Evolutionary conservation across 345 rosid species (phyloP).

Genomic region (Anacardium occidentale): DNA sequence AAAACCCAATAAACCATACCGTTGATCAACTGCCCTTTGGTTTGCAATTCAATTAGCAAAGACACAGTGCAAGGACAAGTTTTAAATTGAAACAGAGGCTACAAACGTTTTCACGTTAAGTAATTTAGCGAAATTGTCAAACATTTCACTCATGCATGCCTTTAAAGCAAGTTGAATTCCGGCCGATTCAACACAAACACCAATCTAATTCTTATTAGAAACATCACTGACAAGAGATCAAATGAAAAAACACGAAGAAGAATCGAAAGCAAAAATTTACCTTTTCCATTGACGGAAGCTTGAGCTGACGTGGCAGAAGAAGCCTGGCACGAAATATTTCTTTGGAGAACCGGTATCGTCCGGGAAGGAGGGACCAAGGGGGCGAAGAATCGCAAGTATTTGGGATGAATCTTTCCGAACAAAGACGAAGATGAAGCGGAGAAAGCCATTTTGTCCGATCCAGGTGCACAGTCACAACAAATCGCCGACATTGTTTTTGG

Average conservation of each 20-base stretch:
- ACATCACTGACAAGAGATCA: neutral
- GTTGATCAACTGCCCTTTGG: neutral
- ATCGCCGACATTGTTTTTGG: conserved; percentile 62
- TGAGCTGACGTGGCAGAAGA: conserved; percentile 56
- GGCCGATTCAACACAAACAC: neutral
- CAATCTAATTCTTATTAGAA: neutral
- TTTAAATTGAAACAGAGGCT: too few species aligned
- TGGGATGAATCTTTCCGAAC: conserved; percentile 20
- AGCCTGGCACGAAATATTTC: conserved; percentile 56
- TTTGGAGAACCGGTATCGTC: conserved; percentile 26
- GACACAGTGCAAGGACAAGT: too few species aligned
- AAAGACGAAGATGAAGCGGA: conserved; percentile 44
- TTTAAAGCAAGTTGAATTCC: neutral
- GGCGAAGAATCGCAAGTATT: conserved; percentile 23
- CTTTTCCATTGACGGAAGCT: conserved; percentile 42
- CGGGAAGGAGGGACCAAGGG: conserved; percentile 32
- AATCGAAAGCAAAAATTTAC: conserved; percentile 22
- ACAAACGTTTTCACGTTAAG: neutral
- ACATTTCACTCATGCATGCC: neutral
- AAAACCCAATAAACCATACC: neutral
- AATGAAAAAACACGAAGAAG: neutral
- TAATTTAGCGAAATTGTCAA: neutral
- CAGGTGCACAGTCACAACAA: conserved; percentile 39
- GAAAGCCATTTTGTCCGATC: conserved; percentile 38
- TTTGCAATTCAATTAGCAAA: neutral